phyloP scores from a whole-genome alignment of 176 grass and related monocot species.

The Aegilops tauschii region DNA sequence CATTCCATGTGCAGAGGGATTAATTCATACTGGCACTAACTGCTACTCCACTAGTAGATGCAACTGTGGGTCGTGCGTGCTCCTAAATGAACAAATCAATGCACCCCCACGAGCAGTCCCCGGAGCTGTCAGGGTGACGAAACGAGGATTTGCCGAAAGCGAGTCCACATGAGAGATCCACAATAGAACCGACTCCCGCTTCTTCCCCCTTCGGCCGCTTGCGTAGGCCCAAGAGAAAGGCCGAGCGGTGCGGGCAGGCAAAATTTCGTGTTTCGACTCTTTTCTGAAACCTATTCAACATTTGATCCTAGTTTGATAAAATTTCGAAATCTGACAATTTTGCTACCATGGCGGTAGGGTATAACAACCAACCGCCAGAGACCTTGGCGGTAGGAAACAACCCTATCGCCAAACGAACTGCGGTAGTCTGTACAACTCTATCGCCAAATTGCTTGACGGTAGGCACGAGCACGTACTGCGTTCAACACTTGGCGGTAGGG shows the following conservation, averaged over 20 bases:
- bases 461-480: too few relatives aligned
- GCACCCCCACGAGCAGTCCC: neutral
- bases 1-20: constrained; percentile 46
- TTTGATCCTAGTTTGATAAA: too few relatives aligned
- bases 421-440: too few relatives aligned
- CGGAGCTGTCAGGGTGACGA: neutral
- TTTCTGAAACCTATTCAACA: too few relatives aligned
- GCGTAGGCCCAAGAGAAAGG: neutral
- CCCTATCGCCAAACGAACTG: too few relatives aligned
- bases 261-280: too few relatives aligned
- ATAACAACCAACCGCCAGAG: too few relatives aligned
- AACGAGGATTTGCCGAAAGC: neutral
- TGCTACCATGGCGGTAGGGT: too few relatives aligned
- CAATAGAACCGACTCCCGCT: neutral
- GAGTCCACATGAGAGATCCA: neutral
- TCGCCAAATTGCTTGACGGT: too few relatives aligned
- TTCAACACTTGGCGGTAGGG: too few relatives aligned
- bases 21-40: neutral
- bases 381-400: too few relatives aligned
- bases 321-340: too few relatives aligned
- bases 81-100: constrained; percentile 16
- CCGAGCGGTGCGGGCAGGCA: neutral
- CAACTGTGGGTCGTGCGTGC: neutral
- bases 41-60: neutral
- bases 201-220: neutral